These are phyloP conservation scores for Spirogloea muscicola DNA, from an alignment of 139 green algal species.

Conservation along the genomic window DNA sequence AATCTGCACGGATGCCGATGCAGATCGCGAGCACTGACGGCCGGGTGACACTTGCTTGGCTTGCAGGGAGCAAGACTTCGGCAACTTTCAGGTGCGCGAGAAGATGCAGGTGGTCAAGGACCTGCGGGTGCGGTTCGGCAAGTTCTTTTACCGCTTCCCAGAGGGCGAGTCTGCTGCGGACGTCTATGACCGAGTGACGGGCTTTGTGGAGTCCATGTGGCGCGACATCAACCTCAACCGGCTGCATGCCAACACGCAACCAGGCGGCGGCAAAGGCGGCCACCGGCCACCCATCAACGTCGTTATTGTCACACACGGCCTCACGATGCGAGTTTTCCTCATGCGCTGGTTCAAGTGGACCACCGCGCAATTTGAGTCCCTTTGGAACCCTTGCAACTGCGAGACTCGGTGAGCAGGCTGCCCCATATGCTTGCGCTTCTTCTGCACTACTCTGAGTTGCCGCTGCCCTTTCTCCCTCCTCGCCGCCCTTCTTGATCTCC, in stretches of 20 bases:
- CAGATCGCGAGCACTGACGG: too few relatives aligned
- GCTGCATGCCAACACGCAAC: not conserved
- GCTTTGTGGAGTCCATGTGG: too few relatives aligned
- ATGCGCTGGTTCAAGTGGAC: conserved; percentile 57
- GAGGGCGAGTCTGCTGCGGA: conserved; percentile 51
- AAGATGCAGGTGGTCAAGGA: too few relatives aligned
- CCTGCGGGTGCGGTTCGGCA: conserved; percentile 42
- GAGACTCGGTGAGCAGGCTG: too few relatives aligned
- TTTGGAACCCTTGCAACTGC: conserved; percentile 33
- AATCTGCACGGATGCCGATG: too few relatives aligned
- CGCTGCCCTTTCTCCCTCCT: too few relatives aligned
- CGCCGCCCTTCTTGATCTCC: too few relatives aligned
- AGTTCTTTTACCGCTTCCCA: conserved; percentile 56
- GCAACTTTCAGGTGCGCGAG: conserved; percentile 40
- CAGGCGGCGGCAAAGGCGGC: not conserved
- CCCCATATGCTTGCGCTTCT: too few relatives aligned
- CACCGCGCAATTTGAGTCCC: conserved; percentile 36
- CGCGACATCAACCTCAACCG: too few relatives aligned
- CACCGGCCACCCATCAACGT: conserved; percentile 18
- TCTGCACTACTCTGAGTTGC: too few relatives aligned
- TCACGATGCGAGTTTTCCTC: conserved; percentile 54
- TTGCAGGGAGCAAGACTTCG: conserved; percentile 56
- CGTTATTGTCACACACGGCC: conserved; percentile 49
- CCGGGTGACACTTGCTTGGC: too few relatives aligned
- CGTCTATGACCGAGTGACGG: conserved; percentile 54